Conservation (phyloP, 768 basidiomycete species). For the Rhodotorula babjevae region DNA sequence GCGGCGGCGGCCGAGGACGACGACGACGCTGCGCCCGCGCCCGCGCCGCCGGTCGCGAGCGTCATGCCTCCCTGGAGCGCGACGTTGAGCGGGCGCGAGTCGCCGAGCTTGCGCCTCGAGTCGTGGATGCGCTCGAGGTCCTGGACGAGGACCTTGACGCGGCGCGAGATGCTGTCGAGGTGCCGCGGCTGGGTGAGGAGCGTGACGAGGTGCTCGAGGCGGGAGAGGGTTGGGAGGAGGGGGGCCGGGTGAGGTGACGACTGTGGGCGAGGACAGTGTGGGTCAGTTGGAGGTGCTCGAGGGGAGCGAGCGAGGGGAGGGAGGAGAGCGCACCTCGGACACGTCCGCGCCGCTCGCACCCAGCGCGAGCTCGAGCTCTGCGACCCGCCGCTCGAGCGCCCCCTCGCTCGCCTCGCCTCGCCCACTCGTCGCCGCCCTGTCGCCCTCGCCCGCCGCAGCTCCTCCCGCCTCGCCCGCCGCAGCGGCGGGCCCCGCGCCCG, state of each 20-base stretch:
- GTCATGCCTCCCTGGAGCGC: slow-evolving; percentile 41
- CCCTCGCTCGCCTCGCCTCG: slow-evolving; percentile 30
- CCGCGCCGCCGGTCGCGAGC: slow-evolving; percentile 22
- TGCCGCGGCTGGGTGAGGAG: slow-evolving; percentile 92
- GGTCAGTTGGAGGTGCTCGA: too few species aligned
- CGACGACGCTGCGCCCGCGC: slow-evolving; percentile 4
- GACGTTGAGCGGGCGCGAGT: slow-evolving; percentile 40
- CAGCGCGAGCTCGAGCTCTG: slow-evolving; percentile 72
- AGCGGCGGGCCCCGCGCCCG: too few species aligned
- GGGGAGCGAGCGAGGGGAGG: not conserved
- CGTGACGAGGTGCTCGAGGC: slow-evolving; percentile 77
- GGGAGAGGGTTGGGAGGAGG: slow-evolving; percentile 71
- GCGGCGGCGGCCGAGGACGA: not conserved
- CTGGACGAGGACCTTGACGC: slow-evolving; percentile 82
- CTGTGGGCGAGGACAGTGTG: not conserved
- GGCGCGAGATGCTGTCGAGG: slow-evolving; percentile 87
- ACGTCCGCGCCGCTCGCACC: slow-evolving; percentile 73
- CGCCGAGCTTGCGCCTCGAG: slow-evolving; percentile 45
- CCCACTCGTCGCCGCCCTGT: slow-evolving; percentile 3
- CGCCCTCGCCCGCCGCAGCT: slow-evolving; percentile 6
- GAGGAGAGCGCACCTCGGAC: slow-evolving; percentile 63
- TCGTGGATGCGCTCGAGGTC: slow-evolving; percentile 78
- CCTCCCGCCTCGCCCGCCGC: not conserved
- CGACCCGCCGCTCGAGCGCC: slow-evolving; percentile 70
- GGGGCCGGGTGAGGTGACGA: slow-evolving; percentile 54